Evolutionary conservation across 2,329 filamentous ascomycete genomes (phyloP).

Genomic region (Teratosphaeria epicoccoides): DNA sequence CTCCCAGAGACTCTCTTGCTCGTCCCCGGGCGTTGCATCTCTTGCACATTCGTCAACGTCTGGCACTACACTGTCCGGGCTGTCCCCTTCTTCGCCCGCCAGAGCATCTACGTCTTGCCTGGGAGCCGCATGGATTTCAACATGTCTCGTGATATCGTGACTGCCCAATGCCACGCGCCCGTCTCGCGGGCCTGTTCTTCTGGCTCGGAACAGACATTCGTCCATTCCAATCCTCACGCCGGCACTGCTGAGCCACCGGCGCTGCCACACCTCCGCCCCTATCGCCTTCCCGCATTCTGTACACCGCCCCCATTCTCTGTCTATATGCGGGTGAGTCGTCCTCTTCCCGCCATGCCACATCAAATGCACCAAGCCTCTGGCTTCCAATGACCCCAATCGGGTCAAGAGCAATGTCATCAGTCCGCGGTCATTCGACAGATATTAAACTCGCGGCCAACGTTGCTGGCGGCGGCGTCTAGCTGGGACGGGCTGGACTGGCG

Average conservation of each 20-base stretch:
- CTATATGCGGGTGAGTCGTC: not conserved
- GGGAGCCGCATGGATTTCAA: not conserved
- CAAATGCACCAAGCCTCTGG: not conserved
- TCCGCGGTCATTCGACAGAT: not conserved
- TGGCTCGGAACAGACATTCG: not conserved
- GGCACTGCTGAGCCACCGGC: not conserved
- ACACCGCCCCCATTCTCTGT: not conserved
- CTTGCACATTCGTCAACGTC: not conserved
- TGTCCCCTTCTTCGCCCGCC: not conserved
- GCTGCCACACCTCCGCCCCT: not conserved
- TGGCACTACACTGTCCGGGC: not conserved
- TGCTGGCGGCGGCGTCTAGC: not conserved
- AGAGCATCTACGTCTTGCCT: not conserved
- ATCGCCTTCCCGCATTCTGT: not conserved
- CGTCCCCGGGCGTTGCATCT: not conserved
- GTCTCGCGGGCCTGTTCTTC: not conserved
- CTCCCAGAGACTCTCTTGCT: constrained; percentile 1
- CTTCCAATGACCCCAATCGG: constrained; percentile 14
- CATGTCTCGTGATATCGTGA: not conserved
- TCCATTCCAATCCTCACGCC: not conserved
- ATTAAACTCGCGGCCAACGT: not conserved
- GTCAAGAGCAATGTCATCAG: constrained; percentile 17
- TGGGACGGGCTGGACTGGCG: not conserved
- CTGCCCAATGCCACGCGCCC: not conserved
- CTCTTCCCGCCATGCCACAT: constrained; percentile 1